These are phyloP conservation scores for Xerocomus brunneocitrinus DNA, from an alignment of 768 basidiomycete genomes.

Conservation along the genomic window DNA sequence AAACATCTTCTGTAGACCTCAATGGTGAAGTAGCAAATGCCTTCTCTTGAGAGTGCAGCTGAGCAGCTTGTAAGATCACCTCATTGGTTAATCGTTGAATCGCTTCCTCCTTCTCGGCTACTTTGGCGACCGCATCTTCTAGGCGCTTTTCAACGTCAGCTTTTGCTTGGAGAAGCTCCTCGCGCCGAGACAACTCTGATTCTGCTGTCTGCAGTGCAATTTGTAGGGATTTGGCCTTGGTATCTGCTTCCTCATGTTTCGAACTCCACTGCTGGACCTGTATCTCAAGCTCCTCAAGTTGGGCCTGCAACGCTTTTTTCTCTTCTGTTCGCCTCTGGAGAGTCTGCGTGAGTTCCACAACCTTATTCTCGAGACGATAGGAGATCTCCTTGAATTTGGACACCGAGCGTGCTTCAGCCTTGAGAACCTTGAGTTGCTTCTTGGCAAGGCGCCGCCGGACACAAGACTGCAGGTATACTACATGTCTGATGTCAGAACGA, in stretches of 20 bases:
- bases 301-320: constrained; percentile 80
- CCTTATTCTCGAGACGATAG: constrained; percentile 97
- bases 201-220: constrained; percentile 65
- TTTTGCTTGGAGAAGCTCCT: constrained; percentile 72
- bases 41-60: constrained; percentile 74
- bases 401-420: constrained; percentile 91
- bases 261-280: constrained; percentile 82
- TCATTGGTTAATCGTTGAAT: constrained; percentile 82
- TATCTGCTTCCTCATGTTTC: constrained; percentile 83
- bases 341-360: constrained; percentile 93
- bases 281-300: constrained; percentile 73
- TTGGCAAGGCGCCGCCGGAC: constrained; percentile 84
- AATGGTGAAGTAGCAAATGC: constrained; percentile 58
- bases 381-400: constrained; percentile 99
- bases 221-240: constrained; percentile 68
- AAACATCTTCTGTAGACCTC: constrained; percentile 75
- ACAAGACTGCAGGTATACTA: constrained; percentile 88
- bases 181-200: constrained; percentile 64
- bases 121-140: constrained; percentile 70
- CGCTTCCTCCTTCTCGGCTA: constrained; percentile 76
- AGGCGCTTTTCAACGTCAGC: constrained; percentile 74
- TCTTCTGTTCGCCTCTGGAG: constrained; percentile 88
- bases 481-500: constrained; percentile 58
- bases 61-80: constrained; percentile 62
- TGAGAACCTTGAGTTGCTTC: constrained; percentile 78